Base-by-base conservation (phyloP, 1,284 basidiomycete species). In the Malassezia brasiliensis region DNA sequence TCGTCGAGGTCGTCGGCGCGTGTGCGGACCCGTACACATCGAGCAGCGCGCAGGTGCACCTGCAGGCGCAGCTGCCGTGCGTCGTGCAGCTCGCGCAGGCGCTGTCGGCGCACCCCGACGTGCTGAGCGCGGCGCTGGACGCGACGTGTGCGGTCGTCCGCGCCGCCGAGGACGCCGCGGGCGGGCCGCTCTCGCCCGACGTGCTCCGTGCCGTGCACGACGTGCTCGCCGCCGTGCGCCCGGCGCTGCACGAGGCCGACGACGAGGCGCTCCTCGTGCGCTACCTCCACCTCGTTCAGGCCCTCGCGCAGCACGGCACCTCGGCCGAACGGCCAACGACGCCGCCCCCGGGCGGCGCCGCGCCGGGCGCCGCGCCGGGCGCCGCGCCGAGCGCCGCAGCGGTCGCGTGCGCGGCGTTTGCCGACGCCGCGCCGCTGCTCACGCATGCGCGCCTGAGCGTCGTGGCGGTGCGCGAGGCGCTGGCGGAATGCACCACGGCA, bases 61-160 rank as follows among this genome's bases (percentile, higher is more conserved):
- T 57, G 20, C n/a, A 40, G 7, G 36, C 50, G 22, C 38, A 48
- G 22, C 38, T 57, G 38, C 39, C 55, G 8, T 28, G 35, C 4
- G 42, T 57, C 3, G 38, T 44, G 17, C 17, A 28, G 5, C 14
- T 52, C 12, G 47, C 41, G 1, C 38, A 44, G n/a, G 30, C 42
- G 31, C 51, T 39, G 8, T 11, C 38, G n/a, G 45, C 38, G 17
- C 35, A 51, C 17, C 14, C 52, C 3, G 50, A 42, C 22, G 53
- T 48, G 19, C 45, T 42, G 20, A 20, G 22, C 12, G 36, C 49
- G n/a, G 50, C 50, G 4, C 28, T 64, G 47, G 54, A 54, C 14
- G 55, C 66, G 3, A 20, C 61, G 12, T 31, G 32, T 5, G 59
- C 55, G 20, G 32, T 64, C 45, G 22, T 64, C 51, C 28, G 35